Base-by-base conservation (phyloP, 345 rosid genomes). In the Acer saccharum region DNA sequence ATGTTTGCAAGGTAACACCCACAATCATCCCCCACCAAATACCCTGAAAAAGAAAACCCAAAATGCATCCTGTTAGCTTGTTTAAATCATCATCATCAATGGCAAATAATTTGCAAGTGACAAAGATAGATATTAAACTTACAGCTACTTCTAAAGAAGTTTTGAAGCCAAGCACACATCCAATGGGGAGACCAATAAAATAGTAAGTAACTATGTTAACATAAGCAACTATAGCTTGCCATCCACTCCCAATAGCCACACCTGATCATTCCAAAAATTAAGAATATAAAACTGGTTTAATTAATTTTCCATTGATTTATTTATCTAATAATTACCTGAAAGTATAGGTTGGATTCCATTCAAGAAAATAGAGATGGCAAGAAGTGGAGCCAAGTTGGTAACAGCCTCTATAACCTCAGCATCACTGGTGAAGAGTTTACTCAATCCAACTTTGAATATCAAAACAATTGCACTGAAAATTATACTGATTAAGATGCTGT, bases 231-330 rank as follows among this genome's bases (percentile, higher is more conserved):
- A 90, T 77, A 61, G 91, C 90, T 88, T 96, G 97, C 99, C 99
- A 93, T 14, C 99, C 97, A 73, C 98, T 92, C 41, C 98, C 97
- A 79, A 92, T 94, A 12, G 99, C 98, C 80, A 91, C 98, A n/a
- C 97, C 93, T 88, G 72, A 55, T 14, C n/a, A 16, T 16, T 54
- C 20, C 46, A 43, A 8, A 9, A 43, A 43, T 43, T 9, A 43
- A 7, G 46, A 43, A 43, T 43, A 8, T 43, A 7, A 43, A 43
- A 9, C 8, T n/a, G 25, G 63, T 58, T n/a, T 18, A 0, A n/a
- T n/a, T n/a, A n/a, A n/a, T n/a, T n/a, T n/a, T 50, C 1, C 18
- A 50, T n/a, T n/a, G 0, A 18, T 50, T 12, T 3, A 3, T 50
- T 50, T 50, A 50, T 3, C 16, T 50, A 32, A 32, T 32, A 32